A percentile compares a stretch with the other conserved stretches of the same genome.
phyloP scores from a whole-genome alignment of 2,329 filamentous ascomycete genomes.

The Colletotrichum caudatum region DNA sequence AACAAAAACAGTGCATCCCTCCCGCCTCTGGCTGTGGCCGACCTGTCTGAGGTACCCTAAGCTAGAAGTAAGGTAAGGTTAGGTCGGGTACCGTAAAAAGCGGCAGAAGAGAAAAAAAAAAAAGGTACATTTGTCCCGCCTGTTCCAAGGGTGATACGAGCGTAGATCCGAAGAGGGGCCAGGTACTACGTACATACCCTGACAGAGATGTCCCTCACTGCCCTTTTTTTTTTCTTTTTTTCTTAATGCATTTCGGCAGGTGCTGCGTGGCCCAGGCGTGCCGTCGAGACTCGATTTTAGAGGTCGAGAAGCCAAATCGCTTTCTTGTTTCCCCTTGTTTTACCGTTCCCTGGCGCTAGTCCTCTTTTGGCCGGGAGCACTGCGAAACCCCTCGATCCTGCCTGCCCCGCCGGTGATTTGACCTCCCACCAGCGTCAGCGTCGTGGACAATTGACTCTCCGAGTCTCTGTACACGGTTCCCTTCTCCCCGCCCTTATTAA shows the following conservation, averaged over 20 bases:
- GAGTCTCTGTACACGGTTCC: not conserved
- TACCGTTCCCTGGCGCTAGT: constrained; percentile 38
- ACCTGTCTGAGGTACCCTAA: constrained; percentile 7
- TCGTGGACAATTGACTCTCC: too few relatives aligned
- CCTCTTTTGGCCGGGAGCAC: constrained; percentile 14
- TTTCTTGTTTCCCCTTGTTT: constrained; percentile 36
- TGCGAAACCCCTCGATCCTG: constrained; percentile 40
- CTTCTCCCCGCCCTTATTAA: not conserved
- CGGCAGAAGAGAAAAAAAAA: not conserved
- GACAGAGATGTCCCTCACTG: constrained; percentile 13
- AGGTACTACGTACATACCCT: constrained; percentile 15
- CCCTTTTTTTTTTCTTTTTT: not conserved
- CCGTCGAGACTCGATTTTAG: constrained; percentile 34
- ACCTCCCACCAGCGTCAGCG: constrained; percentile 9
- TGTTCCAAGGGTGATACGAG: not conserved
- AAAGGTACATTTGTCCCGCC: constrained; percentile 7
- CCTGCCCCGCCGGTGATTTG: constrained; percentile 35
- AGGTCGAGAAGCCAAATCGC: constrained; percentile 17
- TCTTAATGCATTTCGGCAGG: not conserved
- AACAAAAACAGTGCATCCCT: not conserved
- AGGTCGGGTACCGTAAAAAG: constrained; percentile 5
- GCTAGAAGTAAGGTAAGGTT: constrained; percentile 22
- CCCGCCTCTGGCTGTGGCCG: too few relatives aligned
- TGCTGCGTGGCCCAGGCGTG: constrained; percentile 22
- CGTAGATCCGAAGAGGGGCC: not conserved